Conservation (phyloP, 495 filamentous ascomycete genomes). For the Penicillium turbatum region DNA sequence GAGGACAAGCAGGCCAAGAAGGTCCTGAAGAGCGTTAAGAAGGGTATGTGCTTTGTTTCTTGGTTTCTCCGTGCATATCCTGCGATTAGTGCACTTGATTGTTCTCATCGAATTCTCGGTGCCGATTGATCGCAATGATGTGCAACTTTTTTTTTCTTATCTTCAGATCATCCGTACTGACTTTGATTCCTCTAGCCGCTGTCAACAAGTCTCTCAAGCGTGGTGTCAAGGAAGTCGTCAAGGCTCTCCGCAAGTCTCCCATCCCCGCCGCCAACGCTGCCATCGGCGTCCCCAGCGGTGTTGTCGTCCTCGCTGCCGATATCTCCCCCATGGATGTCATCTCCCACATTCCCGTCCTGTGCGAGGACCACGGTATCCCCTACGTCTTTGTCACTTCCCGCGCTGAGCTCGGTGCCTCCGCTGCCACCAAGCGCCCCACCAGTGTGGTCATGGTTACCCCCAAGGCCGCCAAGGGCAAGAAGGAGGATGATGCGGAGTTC, state of each 20-base stretch:
- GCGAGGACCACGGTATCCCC: constrained; percentile 93
- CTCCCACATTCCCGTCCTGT: constrained; percentile 92
- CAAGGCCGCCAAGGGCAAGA: constrained; percentile 55
- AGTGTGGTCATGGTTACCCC: constrained; percentile 82
- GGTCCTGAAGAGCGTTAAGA: constrained; percentile 87
- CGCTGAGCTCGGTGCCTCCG: constrained; percentile 85
- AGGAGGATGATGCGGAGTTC: constrained; percentile 60
- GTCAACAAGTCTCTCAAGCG: constrained; percentile 92
- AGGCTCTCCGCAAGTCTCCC: constrained; percentile 86
- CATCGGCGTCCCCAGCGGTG: constrained; percentile 54
- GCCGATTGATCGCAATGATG: background rate
- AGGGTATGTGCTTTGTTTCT: constrained; percentile 55
- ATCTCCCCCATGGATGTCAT: constrained; percentile 98
- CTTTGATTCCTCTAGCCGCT: constrained; percentile 54
- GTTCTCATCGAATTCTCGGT: constrained; percentile 2
- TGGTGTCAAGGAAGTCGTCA: constrained; percentile 97
- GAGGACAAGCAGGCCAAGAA: constrained; percentile 92
- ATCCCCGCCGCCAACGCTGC: constrained; percentile 49
- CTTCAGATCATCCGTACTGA: constrained; percentile 17
- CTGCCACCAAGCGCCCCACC: constrained; percentile 89
- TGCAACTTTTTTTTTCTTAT: constrained; percentile 6
- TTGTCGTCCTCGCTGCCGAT: constrained; percentile 91
- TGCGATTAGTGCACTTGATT: background rate
- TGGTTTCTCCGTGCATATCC: background rate
- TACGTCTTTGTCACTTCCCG: constrained; percentile 88